phyloP scores from a whole-genome alignment of 2,329 filamentous ascomycete genomes.

The Phaeosphaeriaceae sp. region DNA sequence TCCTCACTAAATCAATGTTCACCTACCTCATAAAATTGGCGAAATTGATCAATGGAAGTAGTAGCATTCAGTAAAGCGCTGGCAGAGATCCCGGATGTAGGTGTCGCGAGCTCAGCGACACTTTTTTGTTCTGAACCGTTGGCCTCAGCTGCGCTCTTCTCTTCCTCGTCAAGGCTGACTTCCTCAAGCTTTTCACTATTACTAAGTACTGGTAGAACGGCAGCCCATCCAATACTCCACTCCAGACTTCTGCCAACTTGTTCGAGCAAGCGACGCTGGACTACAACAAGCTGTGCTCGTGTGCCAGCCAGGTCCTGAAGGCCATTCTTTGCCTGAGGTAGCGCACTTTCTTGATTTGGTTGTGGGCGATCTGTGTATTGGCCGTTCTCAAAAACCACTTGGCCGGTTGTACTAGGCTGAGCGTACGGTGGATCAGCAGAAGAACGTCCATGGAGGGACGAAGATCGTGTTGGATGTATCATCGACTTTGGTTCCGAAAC shows the following conservation, averaged over 20 bases:
- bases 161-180: conserved; percentile 42
- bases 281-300: conserved; percentile 79
- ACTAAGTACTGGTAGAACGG: conserved; percentile 35
- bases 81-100: conserved; percentile 39
- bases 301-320: conserved; percentile 82
- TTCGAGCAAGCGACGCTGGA: conserved; percentile 82
- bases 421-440: conserved; percentile 43
- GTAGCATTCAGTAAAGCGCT: conserved; percentile 41
- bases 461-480: conserved; percentile 71
- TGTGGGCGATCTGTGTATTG: conserved; percentile 41
- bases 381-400: conserved; percentile 49
- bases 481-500: conserved; percentile 74
- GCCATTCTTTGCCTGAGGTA: conserved; percentile 58
- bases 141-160: conserved; percentile 21
- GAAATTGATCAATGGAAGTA: conserved; percentile 48
- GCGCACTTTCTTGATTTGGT: conserved; percentile 25
- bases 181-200: conserved; percentile 44
- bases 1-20: not conserved
- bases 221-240: conserved; percentile 79
- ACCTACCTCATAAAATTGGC: conserved; percentile 50
- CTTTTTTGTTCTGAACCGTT: conserved; percentile 12
- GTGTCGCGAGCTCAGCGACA: conserved; percentile 4
- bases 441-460: conserved; percentile 60
- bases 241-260: conserved; percentile 72
- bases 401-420: conserved; percentile 31